A percentile compares a stretch with the other conserved stretches of the same genome.
Conservation (phyloP, 306 rosid genomes). For the Quercus robur region DNA sequence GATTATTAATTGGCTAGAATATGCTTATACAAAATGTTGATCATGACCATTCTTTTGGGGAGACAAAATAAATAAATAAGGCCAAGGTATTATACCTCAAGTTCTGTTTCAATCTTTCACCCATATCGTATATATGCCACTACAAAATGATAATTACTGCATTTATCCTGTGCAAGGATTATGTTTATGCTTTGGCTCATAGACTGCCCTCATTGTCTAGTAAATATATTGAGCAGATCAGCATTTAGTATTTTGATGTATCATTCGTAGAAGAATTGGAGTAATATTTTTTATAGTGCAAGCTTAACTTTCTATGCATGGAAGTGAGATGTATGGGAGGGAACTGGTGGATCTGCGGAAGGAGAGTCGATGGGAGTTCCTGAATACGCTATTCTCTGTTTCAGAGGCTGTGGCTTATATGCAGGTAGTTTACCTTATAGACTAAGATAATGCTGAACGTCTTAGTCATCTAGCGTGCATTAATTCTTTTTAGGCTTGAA, state of each 20-base stretch:
- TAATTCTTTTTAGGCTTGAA: background rate
- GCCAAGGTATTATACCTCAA: conserved; percentile 13
- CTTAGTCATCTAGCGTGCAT: background rate
- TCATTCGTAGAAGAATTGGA: conserved; percentile 13
- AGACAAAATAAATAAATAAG: background rate
- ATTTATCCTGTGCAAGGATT: conserved; percentile 9
- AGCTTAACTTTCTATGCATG: conserved; percentile 53
- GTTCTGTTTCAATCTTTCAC: background rate
- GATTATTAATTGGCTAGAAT: conserved; percentile 1
- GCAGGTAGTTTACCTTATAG: conserved; percentile 58
- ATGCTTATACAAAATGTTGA: background rate
- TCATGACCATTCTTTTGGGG: background rate
- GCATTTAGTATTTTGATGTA: conserved; percentile 14
- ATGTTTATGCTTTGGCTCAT: conserved; percentile 15
- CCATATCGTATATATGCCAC: background rate
- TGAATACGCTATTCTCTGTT: conserved; percentile 92
- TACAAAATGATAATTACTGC: conserved; percentile 2
- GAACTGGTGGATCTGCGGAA: conserved; percentile 96
- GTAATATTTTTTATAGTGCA: conserved; percentile 33
- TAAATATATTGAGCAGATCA: background rate
- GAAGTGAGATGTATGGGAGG: conserved; percentile 95
- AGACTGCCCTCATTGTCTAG: background rate
- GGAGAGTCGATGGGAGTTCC: conserved; percentile 88
- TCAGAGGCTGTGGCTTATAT: conserved; percentile 98
- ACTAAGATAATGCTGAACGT: background rate